Conservation (phyloP, 805 yeast genomes). For the Lachancea sp. region DNA sequence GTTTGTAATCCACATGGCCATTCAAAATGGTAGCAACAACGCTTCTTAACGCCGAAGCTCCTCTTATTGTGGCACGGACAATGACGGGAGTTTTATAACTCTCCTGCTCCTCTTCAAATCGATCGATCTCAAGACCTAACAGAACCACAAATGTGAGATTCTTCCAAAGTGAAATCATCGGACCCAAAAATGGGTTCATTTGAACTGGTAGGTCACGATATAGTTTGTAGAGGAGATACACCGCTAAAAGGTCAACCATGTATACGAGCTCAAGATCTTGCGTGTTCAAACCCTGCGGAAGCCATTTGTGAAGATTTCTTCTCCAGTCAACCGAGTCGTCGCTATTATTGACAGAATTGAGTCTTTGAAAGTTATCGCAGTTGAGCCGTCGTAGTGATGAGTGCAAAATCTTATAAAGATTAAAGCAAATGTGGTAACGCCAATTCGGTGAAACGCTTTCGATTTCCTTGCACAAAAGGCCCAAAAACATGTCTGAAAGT, state of each 20-base stretch:
- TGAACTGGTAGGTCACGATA: slow-evolving; percentile 32
- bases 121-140: slow-evolving; percentile 54
- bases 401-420: slow-evolving; percentile 28
- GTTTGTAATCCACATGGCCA: slow-evolving; percentile 36
- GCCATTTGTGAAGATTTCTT: slow-evolving; percentile 34
- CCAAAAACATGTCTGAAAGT: slow-evolving; percentile 47
- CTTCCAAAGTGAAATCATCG: slow-evolving; percentile 59
- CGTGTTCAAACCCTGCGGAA: slow-evolving; percentile 32
- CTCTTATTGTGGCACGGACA: slow-evolving; percentile 48
- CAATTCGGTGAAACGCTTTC: slow-evolving; percentile 11
- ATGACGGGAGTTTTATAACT: slow-evolving; percentile 39
- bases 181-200: slow-evolving; percentile 56
- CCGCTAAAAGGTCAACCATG: slow-evolving; percentile 38
- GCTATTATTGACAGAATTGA: slow-evolving; percentile 18
- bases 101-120: slow-evolving; percentile 40
- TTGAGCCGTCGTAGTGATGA: slow-evolving; percentile 21
- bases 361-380: slow-evolving; percentile 21
- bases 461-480: slow-evolving; percentile 32
- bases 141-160: slow-evolving; percentile 53
- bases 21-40: slow-evolving; percentile 57
- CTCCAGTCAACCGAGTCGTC: slow-evolving; percentile 22
- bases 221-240: slow-evolving; percentile 41
- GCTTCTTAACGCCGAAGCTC: slow-evolving; percentile 57
- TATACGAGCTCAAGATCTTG: slow-evolving; percentile 42
- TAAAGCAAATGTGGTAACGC: slow-evolving; percentile 22